A percentile compares a stretch with the other conserved stretches of the same genome.
phyloP scores from a whole-genome alignment of 345 rosid species.

The Lumnitzera littorea region DNA sequence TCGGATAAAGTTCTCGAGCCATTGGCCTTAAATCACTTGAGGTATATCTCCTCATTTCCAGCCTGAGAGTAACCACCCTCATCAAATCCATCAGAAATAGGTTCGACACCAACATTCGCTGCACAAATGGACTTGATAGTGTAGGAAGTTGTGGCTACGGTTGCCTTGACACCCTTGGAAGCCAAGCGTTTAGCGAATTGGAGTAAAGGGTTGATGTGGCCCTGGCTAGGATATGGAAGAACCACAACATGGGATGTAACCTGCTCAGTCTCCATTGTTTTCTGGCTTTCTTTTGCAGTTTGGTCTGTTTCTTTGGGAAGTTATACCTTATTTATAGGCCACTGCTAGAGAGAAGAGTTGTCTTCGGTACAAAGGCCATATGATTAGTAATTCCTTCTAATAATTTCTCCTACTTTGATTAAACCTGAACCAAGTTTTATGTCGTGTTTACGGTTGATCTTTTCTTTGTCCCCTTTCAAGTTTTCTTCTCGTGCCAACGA shows the following conservation, averaged over 20 bases:
- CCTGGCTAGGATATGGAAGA: constrained; percentile 66
- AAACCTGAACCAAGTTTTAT: too few relatives aligned
- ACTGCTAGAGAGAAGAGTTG: neutral
- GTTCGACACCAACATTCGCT: constrained; percentile 34
- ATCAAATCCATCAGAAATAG: constrained; percentile 72
- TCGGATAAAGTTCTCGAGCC: constrained; percentile 48
- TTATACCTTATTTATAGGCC: neutral
- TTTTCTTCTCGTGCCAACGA: too few relatives aligned
- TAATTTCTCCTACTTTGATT: too few relatives aligned
- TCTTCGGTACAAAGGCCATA: too few relatives aligned
- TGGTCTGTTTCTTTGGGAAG: neutral
- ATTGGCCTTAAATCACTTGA: constrained; percentile 29
- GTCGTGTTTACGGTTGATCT: too few relatives aligned
- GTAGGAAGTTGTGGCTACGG: constrained; percentile 60
- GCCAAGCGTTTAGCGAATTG: constrained; percentile 61
- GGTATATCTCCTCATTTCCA: constrained; percentile 23
- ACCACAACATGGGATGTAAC: constrained; percentile 35
- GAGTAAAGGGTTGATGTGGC: constrained; percentile 71
- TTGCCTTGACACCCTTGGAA: constrained; percentile 53
- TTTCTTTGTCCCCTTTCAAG: too few relatives aligned
- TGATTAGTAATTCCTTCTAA: too few relatives aligned
- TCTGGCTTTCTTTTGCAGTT: neutral
- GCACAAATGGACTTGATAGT: constrained; percentile 35
- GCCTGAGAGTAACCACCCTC: constrained; percentile 36
- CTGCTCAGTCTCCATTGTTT: constrained; percentile 20